Evolutionary conservation across 2,329 filamentous ascomycete species (phyloP).

Genomic region (Monosporascus sp.): DNA sequence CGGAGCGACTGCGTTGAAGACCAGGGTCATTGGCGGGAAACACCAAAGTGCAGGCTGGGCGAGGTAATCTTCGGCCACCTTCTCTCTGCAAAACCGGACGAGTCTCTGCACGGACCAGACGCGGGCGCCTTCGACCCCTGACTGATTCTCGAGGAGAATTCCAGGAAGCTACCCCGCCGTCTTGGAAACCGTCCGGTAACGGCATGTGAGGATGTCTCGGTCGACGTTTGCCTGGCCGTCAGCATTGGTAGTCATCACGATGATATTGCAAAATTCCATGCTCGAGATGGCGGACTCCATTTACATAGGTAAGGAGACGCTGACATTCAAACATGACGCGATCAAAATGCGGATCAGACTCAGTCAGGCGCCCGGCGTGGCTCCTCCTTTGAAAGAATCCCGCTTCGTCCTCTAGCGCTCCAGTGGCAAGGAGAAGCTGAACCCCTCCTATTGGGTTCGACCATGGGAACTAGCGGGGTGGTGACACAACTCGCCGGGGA

Average conservation of each 20-base stretch:
- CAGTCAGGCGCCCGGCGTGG: neutral
- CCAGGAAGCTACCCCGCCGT: conserved; percentile 31
- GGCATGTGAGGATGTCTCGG: conserved; percentile 48
- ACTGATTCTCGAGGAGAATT: conserved; percentile 56
- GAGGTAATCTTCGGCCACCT: conserved; percentile 41
- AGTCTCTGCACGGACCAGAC: conserved; percentile 50
- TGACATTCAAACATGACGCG: conserved; percentile 59
- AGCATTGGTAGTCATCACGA: conserved; percentile 39
- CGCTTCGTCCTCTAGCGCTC: too few relatives aligned
- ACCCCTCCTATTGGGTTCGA: conserved; percentile 47
- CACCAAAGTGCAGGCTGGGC: conserved; percentile 41
- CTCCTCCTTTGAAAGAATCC: too few relatives aligned
- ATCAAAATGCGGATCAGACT: conserved; percentile 57
- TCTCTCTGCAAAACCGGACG: conserved; percentile 47
- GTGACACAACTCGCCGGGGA: conserved; percentile 44
- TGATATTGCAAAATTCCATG: conserved; percentile 67
- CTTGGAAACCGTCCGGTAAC: conserved; percentile 49
- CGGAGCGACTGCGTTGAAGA: conserved; percentile 31
- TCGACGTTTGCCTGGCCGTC: conserved; percentile 50
- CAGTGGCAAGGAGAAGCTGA: too few relatives aligned
- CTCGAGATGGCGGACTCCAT: conserved; percentile 56
- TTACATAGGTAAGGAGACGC: conserved; percentile 49
- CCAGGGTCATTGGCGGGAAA: conserved; percentile 45
- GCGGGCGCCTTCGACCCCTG: conserved; percentile 54
- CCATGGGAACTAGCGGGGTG: conserved; percentile 52